These are phyloP conservation scores for Neurospora sp. DNA, from an alignment of 495 filamentous ascomycete genomes.

Conservation along the genomic window DNA sequence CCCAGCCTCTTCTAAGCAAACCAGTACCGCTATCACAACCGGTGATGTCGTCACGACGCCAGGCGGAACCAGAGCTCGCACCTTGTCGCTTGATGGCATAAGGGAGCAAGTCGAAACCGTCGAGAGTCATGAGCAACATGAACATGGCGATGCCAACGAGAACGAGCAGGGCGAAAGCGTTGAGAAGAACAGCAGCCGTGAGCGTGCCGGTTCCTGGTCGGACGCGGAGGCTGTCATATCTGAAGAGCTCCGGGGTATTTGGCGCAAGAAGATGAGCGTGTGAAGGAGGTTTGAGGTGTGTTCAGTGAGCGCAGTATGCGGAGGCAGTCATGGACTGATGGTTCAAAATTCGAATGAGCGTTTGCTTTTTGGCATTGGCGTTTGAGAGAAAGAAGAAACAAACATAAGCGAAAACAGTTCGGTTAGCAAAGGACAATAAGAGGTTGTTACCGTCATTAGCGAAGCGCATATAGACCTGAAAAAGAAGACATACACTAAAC, in stretches of 20 bases:
- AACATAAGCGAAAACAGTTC: not conserved
- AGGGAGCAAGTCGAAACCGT: not conserved
- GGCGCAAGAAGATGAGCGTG: not conserved
- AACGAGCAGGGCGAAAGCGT: not conserved
- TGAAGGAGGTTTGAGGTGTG: not conserved
- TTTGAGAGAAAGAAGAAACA: not conserved
- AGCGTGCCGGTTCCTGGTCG: not conserved
- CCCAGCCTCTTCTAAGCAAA: not conserved
- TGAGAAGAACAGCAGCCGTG: not conserved
- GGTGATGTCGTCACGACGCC: too few relatives aligned
- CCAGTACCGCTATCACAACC: not conserved
- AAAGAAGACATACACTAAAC: not conserved
- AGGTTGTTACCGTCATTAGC: not conserved
- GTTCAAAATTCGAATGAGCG: not conserved
- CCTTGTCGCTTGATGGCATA: not conserved
- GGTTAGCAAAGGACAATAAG: not conserved
- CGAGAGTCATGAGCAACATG: not conserved
- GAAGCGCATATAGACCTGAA: not conserved
- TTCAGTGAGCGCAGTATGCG: not conserved
- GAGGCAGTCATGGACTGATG: not conserved
- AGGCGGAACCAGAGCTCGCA: not conserved
- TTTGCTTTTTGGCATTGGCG: not conserved
- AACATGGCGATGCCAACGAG: not conserved
- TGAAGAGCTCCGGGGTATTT: not conserved
- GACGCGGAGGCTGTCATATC: not conserved